Evolutionary conservation across 2,329 filamentous ascomycete species (phyloP).

Genomic region (Byssoonygena ceratinophila): DNA sequence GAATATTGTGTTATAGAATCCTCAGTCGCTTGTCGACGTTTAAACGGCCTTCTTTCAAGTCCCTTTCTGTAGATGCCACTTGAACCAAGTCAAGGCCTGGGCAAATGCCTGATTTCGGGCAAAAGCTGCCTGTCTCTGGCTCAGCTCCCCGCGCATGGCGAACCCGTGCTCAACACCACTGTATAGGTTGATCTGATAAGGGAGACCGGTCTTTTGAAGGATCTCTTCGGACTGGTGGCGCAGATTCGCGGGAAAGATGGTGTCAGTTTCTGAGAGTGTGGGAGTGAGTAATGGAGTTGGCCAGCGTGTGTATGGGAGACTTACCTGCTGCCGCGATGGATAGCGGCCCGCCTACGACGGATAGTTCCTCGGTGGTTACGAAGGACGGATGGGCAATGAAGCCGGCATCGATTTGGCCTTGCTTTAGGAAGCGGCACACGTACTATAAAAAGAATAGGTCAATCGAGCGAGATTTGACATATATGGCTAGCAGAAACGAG

Average conservation of each 20-base stretch:
- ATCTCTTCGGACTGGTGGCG: conserved; percentile 50
- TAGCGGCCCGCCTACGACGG: conserved; percentile 54
- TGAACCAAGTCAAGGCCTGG: conserved; percentile 61
- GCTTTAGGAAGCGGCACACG: conserved; percentile 55
- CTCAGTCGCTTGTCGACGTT: too few species aligned
- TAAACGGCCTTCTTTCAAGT: too few species aligned
- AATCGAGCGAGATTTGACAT: neutral
- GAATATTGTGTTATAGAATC: too few species aligned
- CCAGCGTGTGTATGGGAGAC: conserved; percentile 18
- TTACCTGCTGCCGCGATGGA: conserved; percentile 51
- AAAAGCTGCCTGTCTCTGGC: conserved; percentile 46
- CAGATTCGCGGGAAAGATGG: conserved; percentile 47
- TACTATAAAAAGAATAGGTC: conserved; percentile 40
- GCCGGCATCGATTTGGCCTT: conserved; percentile 55
- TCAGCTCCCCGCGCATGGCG: conserved; percentile 53
- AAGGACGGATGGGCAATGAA: conserved; percentile 70
- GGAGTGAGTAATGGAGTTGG: neutral
- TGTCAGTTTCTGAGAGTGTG: conserved; percentile 42
- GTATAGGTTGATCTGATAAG: conserved; percentile 65
- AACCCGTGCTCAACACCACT: conserved; percentile 62
- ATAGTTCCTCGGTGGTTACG: conserved; percentile 56
- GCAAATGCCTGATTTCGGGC: conserved; percentile 67
- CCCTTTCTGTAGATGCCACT: conserved; percentile 12
- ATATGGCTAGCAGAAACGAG: neutral
- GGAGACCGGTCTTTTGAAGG: conserved; percentile 41